Evolutionary conservation across 768 basidiomycete genomes (phyloP).

Genomic region (Russula ochroleuca): DNA sequence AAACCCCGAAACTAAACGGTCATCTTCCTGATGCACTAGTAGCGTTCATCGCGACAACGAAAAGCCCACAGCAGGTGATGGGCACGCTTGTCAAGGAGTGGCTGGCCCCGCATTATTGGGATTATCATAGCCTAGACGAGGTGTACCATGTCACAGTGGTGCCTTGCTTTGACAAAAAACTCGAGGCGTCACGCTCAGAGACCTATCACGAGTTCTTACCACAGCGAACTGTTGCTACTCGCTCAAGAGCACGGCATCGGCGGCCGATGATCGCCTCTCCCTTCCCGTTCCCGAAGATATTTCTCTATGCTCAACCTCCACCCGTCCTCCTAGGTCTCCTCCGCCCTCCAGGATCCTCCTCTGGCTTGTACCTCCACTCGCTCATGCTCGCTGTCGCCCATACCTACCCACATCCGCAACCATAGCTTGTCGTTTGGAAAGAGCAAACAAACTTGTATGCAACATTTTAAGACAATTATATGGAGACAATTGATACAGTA

Average conservation of each 20-base stretch:
- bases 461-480: no score
- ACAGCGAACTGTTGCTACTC: constrained; percentile 86
- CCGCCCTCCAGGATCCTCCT: constrained; percentile 76
- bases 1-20: no score
- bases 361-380: constrained; percentile 87
- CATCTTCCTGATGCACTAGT: no score
- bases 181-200: constrained; percentile 93
- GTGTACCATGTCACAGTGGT: constrained; percentile 97
- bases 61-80: constrained; percentile 94
- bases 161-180: constrained; percentile 99
- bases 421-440: no score
- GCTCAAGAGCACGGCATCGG: constrained; percentile 80
- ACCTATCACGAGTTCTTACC: constrained; percentile 93
- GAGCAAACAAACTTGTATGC: no score
- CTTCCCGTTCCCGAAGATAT: constrained; percentile 50
- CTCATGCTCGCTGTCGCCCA: constrained; percentile 55
- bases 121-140: constrained; percentile 69
- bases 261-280: no score
- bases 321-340: constrained; percentile 64
- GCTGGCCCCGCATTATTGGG: constrained; percentile 60
- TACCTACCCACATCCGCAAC: constrained; percentile 40
- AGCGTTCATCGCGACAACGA: constrained; percentile 78
- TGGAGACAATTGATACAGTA: no score
- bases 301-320: not conserved
- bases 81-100: constrained; percentile 90